These are phyloP conservation scores for Zygosaccharomyces bisporus DNA, from an alignment of 805 yeast genomes.

Conservation along the genomic window DNA sequence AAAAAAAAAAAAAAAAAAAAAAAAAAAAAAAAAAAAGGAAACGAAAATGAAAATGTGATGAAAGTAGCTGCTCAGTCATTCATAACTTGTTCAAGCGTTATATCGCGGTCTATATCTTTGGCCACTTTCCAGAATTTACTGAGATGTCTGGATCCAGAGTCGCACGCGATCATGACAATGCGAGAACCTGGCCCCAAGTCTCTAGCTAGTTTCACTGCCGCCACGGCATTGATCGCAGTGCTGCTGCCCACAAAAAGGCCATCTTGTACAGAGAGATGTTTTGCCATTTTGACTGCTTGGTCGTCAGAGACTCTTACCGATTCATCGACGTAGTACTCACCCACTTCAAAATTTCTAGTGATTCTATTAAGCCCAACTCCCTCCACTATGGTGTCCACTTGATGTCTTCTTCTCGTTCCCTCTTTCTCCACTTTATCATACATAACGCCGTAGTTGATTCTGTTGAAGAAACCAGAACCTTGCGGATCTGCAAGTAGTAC, in stretches of 20 bases:
- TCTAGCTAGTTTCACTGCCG: constrained; percentile 63
- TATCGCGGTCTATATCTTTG: constrained; percentile 31
- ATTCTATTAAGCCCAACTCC: constrained; percentile 90
- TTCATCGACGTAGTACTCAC: constrained; percentile 67
- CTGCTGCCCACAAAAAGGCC: constrained; percentile 92
- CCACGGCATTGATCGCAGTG: constrained; percentile 91
- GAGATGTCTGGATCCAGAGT: constrained; percentile 84
- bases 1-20: too few relatives aligned
- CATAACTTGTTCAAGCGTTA: constrained; percentile 38
- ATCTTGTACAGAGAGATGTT: constrained; percentile 70
- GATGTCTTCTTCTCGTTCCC: constrained; percentile 92
- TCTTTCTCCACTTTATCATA: constrained; percentile 84
- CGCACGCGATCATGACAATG: constrained; percentile 86
- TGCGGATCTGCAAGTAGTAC: constrained; percentile 90
- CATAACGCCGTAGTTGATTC: constrained; percentile 90
- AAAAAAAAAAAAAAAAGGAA: too few relatives aligned
- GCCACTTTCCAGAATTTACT: constrained; percentile 90
- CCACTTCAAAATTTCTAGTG: constrained; percentile 74
- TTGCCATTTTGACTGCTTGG: constrained; percentile 87
- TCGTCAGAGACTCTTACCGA: constrained; percentile 75
- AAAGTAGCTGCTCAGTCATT: constrained; percentile 1
- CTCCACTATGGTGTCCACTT: constrained; percentile 90
- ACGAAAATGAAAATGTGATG: too few relatives aligned
- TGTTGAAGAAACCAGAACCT: constrained; percentile 85
- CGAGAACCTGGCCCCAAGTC: constrained; percentile 53